A percentile compares a stretch with the other conserved stretches of the same genome.
phyloP scores from a whole-genome alignment of 2,329 filamentous ascomycete species.

The Fusarium mangiferae region DNA sequence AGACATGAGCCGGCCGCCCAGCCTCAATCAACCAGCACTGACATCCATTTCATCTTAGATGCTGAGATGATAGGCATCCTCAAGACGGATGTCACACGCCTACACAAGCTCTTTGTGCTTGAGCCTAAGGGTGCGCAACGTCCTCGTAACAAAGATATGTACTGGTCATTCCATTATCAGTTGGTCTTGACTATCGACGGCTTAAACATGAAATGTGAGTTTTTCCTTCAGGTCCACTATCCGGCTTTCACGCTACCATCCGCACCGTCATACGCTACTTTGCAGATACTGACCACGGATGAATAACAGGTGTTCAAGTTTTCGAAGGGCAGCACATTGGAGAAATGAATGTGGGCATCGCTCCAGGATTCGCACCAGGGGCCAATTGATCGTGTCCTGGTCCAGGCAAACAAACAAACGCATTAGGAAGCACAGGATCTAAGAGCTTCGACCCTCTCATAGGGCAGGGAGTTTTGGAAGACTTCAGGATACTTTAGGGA shows the following conservation, averaged over 20 bases:
- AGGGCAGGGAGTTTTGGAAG: not conserved
- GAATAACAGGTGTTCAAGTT: not conserved
- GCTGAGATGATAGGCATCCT: not conserved
- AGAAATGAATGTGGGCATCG: not conserved
- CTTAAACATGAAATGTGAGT: constrained; percentile 5
- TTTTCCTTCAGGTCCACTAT: not conserved
- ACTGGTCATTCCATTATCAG: not conserved
- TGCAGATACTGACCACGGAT: too few species aligned
- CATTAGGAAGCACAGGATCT: not conserved
- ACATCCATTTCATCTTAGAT: not conserved
- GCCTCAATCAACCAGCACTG: not conserved
- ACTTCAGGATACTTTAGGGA: not conserved
- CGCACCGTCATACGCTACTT: too few species aligned
- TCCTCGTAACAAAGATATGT: too few species aligned
- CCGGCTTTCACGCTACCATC: not conserved
- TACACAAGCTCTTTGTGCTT: too few species aligned
- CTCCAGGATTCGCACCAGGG: not conserved
- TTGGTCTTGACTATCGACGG: not conserved
- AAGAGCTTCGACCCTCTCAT: too few species aligned
- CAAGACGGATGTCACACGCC: not conserved
- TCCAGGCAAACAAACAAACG: not conserved
- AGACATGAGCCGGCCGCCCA: not conserved
- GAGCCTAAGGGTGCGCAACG: too few species aligned
- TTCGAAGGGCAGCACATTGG: rapidly evolving
- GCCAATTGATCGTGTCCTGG: not conserved